Base-by-base conservation (phyloP, 495 filamentous ascomycete species). In the Tuber microsphaerosporum region DNA sequence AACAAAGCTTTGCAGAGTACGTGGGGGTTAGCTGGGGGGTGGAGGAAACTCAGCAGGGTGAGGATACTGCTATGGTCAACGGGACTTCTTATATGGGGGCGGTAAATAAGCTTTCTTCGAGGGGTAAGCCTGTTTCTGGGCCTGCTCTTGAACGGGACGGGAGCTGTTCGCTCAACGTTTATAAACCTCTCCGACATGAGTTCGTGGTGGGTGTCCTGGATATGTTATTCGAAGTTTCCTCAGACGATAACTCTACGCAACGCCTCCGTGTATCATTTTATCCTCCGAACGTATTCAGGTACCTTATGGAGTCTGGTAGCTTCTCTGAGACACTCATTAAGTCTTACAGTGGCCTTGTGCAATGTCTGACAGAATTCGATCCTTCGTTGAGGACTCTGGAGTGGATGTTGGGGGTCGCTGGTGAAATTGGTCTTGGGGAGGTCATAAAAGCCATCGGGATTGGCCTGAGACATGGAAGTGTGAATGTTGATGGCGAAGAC, bases 251-350 rank as follows among this genome's bases (percentile, higher is more conserved):
- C n/a, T 46, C 71, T 6, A 65, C 51, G 42, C 44, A 75, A 14
- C 70, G 17, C 42, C 72, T 83, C 16, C 72, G 68, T 8, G 69
- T 83, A 44, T 34, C 56, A 37, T 79, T 83, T 51, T 82, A 76
- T 69, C 74, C 81, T 17, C 72, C 81, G 39, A 81, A 79, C 41
- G 74, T 79, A 44, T 72, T 83, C 39, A 75, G 74, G 48, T 75
- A 81, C 75, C 81, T 83, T 42, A 76, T 82, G 22, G 81, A 82
- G 46, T 79, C 81, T 17, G 81, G 81, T 1, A 79, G 75, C 61
- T 82, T 83, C 71, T 83, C 81, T 1, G 73, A 79, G 4, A 68
- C 69, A n/a, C 75, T 75, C 16, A 75, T 81, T 34, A 73, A 43
- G 16, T 70, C 79, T 20, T 48, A 69, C 51, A 73, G 69, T 48